These are phyloP conservation scores for Crepidotus variabilis DNA, from an alignment of 768 basidiomycete genomes.

Conservation along the genomic window DNA sequence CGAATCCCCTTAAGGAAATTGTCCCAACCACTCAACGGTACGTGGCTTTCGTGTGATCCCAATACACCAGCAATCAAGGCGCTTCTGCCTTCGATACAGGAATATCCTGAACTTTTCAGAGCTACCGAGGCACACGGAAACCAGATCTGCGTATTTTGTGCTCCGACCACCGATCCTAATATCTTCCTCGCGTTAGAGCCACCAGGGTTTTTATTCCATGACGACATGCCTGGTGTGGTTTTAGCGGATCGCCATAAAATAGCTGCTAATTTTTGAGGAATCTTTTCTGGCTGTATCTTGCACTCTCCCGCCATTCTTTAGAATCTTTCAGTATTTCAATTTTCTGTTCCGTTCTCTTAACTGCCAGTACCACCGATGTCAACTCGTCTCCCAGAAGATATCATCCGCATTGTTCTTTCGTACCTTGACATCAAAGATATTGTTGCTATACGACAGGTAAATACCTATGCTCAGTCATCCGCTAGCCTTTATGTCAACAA, in stretches of 20 bases:
- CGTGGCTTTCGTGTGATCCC: slow-evolving; percentile 5
- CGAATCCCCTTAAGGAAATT: slow-evolving; percentile 2
- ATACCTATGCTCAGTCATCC: neutral
- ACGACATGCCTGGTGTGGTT: neutral
- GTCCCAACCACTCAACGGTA: slow-evolving; percentile 1
- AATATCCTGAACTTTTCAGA: neutral
- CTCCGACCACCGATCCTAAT: neutral
- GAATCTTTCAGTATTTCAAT: neutral
- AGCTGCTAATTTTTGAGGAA: neutral
- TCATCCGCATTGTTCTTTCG: slow-evolving; percentile 40
- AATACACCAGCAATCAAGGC: neutral
- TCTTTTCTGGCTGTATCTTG: neutral
- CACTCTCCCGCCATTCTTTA: neutral
- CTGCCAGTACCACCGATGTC: slow-evolving; percentile 7
- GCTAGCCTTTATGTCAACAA: neutral
- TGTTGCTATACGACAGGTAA: slow-evolving; percentile 44
- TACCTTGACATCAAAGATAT: slow-evolving; percentile 39
- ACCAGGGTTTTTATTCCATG: neutral
- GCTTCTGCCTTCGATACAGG: neutral
- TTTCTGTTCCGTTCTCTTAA: neutral
- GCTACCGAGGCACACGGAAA: neutral
- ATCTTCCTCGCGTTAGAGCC: neutral
- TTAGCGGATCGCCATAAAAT: neutral
- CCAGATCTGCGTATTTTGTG: neutral
- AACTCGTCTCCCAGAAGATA: slow-evolving; percentile 40